Evolutionary conservation across 495 filamentous ascomycete species (phyloP).

Genomic region (Cetradonia linearis): DNA sequence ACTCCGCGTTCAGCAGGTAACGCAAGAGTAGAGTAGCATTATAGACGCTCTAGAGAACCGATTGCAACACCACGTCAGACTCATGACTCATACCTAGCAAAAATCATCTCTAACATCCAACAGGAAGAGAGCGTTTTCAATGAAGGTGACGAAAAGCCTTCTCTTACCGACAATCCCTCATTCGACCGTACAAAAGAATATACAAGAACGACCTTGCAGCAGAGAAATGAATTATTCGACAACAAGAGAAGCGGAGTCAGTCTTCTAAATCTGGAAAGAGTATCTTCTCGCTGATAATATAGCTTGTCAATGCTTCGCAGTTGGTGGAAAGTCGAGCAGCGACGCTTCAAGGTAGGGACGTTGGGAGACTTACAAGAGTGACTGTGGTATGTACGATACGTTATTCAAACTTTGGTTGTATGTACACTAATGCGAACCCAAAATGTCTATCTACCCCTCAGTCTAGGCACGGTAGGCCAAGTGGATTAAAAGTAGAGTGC

Average conservation of each 20-base stretch:
- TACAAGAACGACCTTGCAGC: neutral
- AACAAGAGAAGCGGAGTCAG: neutral
- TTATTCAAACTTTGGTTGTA: neutral
- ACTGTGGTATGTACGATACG: neutral
- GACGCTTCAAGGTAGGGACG: neutral
- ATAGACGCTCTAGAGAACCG: neutral
- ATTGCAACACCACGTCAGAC: neutral
- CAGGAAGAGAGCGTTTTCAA: conserved; percentile 6
- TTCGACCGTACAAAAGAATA: neutral
- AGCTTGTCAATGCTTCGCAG: conserved; percentile 1
- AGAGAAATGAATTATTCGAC: neutral
- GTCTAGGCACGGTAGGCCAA: neutral
- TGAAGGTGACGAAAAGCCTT: neutral
- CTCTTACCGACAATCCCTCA: neutral
- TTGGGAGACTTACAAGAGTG: neutral
- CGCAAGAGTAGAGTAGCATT: neutral
- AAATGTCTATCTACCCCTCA: neutral
- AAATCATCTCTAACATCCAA: neutral
- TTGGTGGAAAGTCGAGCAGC: neutral
- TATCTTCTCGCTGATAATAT: neutral
- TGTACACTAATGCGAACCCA: neutral
- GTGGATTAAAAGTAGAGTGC: neutral
- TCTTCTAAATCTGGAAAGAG: neutral
- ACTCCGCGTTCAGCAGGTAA: neutral
- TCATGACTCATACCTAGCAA: neutral